Evolutionary conservation across 768 basidiomycete species (phyloP).

Genomic region (Serendipita sp.): DNA sequence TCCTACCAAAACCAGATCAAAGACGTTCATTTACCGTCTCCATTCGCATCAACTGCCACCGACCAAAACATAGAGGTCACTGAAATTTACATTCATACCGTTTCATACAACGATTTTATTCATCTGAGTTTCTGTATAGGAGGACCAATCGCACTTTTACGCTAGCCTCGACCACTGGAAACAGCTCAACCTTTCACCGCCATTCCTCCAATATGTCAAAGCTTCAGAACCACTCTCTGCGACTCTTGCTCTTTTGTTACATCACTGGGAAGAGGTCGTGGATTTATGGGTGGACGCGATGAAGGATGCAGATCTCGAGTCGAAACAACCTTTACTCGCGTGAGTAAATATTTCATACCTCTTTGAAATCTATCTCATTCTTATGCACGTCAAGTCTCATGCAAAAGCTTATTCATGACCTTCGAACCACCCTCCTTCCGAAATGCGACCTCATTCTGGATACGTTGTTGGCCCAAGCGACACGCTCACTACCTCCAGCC

Average conservation of each 20-base stretch:
- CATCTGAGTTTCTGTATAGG: slow-evolving; percentile 24
- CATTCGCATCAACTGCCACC: slow-evolving; percentile 32
- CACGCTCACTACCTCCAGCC: slow-evolving; percentile 39
- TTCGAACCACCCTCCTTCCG: slow-evolving; percentile 58
- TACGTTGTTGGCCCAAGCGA: slow-evolving; percentile 39
- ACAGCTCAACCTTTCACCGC: slow-evolving; percentile 62
- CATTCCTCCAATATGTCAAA: slow-evolving; percentile 54
- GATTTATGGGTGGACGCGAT: slow-evolving; percentile 46
- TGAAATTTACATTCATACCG: slow-evolving; percentile 11
- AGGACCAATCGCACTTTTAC: slow-evolving; percentile 65
- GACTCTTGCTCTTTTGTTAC: slow-evolving; percentile 66
- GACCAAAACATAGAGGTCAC: slow-evolving; percentile 33
- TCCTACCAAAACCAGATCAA: slow-evolving; percentile 53
- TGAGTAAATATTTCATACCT: slow-evolving; percentile 22
- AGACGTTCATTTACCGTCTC: slow-evolving; percentile 54
- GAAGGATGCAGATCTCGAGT: slow-evolving; percentile 50
- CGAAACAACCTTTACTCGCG: slow-evolving; percentile 59
- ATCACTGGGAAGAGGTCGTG: slow-evolving; percentile 58
- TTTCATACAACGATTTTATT: not conserved
- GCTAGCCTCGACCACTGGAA: slow-evolving; percentile 56
- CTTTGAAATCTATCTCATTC: not conserved
- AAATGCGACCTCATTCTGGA: slow-evolving; percentile 39
- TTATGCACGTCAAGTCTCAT: slow-evolving; percentile 35
- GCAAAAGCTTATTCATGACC: slow-evolving; percentile 62
- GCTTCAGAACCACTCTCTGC: slow-evolving; percentile 43